Conservation (phyloP, 2,329 filamentous ascomycete genomes). For the Botrytis fragariae region DNA sequence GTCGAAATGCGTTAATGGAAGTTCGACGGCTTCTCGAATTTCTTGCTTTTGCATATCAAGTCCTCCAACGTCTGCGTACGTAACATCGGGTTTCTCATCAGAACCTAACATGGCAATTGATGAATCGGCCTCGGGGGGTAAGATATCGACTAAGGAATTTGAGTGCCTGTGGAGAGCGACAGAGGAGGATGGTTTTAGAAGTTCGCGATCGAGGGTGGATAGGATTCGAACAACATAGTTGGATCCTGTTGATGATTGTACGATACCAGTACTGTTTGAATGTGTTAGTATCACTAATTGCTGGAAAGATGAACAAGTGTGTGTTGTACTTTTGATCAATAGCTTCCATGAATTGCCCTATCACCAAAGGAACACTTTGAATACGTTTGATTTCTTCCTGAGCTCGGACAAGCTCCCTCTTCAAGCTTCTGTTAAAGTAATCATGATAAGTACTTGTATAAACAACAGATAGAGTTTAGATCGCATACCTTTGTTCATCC, state of each 20-base stretch:
- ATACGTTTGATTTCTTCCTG: slow-evolving; percentile 99
- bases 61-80: slow-evolving; percentile 95
- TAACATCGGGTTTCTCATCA: slow-evolving; percentile 97
- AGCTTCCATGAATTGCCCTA: slow-evolving; percentile 99
- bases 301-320: background rate
- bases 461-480: background rate
- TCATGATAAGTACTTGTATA: background rate
- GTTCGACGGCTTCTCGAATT: slow-evolving; percentile 94
- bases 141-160: slow-evolving; percentile 96
- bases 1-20: slow-evolving; percentile 95
- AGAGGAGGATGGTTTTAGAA: slow-evolving; percentile 95
- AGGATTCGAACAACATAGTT: slow-evolving; percentile 99
- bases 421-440: slow-evolving; percentile 67
- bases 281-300: slow-evolving; percentile 25
- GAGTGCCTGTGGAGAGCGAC: slow-evolving; percentile 97
- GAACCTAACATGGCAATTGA: slow-evolving; percentile 97
- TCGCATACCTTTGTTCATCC: slow-evolving; percentile 84
- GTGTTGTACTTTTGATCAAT: slow-evolving; percentile 90
- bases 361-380: slow-evolving; percentile 95
- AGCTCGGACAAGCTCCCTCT: slow-evolving; percentile 92
- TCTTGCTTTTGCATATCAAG: slow-evolving; percentile 99
- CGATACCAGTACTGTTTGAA: slow-evolving; percentile 79
- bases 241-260: slow-evolving; percentile 95
- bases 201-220: slow-evolving; percentile 95
- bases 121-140: slow-evolving; percentile 97